A percentile compares a stretch with the other conserved stretches of the same genome.
phyloP scores from a whole-genome alignment of 768 basidiomycete genomes.

The Scleroderma bovista region DNA sequence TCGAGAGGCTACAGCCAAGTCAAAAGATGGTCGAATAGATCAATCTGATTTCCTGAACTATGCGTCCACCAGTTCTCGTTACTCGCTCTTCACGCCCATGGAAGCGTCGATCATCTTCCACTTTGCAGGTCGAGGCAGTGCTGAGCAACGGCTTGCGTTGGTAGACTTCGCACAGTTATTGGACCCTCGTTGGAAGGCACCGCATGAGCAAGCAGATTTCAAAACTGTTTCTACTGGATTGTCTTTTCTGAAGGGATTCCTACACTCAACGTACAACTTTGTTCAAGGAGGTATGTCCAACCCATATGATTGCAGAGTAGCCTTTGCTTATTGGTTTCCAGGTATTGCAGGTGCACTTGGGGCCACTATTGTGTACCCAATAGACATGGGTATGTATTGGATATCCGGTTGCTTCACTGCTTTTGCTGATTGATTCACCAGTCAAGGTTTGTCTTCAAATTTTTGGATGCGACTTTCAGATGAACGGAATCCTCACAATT shows the following conservation, averaged over 20 bases:
- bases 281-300: conserved; percentile 63
- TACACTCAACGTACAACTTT: conserved; percentile 82
- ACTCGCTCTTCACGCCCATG: conserved; percentile 96
- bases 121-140: conserved; percentile 81
- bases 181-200: conserved; percentile 83
- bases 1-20: conserved; percentile 83
- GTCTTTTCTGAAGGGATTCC: conserved; percentile 50
- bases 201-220: conserved; percentile 46
- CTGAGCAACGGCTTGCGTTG: conserved; percentile 67
- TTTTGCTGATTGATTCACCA: conserved; percentile 24
- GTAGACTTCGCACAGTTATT: conserved; percentile 90
- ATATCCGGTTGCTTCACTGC: neutral
- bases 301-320: neutral
- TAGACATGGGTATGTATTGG: conserved; percentile 71
- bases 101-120: conserved; percentile 98
- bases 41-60: conserved; percentile 93
- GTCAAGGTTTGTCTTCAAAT: conserved; percentile 58
- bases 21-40: conserved; percentile 94
- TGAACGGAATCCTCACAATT: neutral
- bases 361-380: conserved; percentile 97
- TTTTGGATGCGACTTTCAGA: neutral
- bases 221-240: conserved; percentile 23
- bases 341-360: conserved; percentile 91
- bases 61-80: conserved; percentile 80
- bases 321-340: conserved; percentile 28